Evolutionary conservation across 2,329 filamentous ascomycete species (phyloP), one percentile per base, ranked within the genome.

Genomic region (Mycosphaerella arachidis): DNA sequence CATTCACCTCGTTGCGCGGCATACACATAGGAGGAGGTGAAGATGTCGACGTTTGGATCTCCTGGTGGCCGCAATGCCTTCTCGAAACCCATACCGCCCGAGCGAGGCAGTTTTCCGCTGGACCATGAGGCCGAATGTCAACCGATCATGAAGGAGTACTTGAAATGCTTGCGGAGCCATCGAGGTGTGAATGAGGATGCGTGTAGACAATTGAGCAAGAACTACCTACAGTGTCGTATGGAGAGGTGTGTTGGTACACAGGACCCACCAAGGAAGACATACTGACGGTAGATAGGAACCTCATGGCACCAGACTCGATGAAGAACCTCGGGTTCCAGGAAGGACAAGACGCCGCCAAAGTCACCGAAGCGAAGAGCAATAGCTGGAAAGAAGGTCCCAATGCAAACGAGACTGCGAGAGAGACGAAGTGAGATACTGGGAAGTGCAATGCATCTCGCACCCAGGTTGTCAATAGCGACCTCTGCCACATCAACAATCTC

Each of bases 91-190:
- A 86, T 82, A 24, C 89, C 89, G 84, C 93, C 93, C 5, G 90
- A 97, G 74, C 87, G 92, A 69, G 93, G 93, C 58, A 95, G 91
- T 70, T 97, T 97, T 72, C 93, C 93, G n/a, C 85, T 97, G 58
- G 93, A 97, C 75, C 92, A 97, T 70, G 92, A 96, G 75, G 91
- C 91, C 71, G 94, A 99, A 79, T 99, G 94, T 82, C 97, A 93
- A 74, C 81, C 88, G 60, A 84, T 95, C 66, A 97, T 97, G 85
- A 84, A 84, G 59, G 82, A 82, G 55, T 99, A 99, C 72, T 83
- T 99, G 52, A 82, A 84, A 60, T 99, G 94, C 75, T 87, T 99
- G 73, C 94, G 92, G 73, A 88, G 85, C 63, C 86, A 88, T 64
- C 86, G 86, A 67, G 94, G 94, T 27, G 84, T 90, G 68, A 97